These are phyloP conservation scores for Hylodesmum podocarpum DNA, from an alignment of 306 rosid genomes.

Conservation along the genomic window DNA sequence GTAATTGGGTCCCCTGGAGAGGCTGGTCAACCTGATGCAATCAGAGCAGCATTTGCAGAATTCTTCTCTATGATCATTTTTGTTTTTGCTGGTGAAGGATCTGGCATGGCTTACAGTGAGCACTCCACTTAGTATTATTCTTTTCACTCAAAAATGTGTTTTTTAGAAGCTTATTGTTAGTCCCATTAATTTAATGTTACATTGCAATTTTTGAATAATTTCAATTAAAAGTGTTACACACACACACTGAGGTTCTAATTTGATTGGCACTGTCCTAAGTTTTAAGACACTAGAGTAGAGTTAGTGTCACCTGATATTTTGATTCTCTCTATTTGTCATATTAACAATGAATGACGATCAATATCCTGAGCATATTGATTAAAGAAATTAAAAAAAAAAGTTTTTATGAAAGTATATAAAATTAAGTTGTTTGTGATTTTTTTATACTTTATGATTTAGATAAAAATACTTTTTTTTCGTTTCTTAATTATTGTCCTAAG, in stretches of 20 bases:
- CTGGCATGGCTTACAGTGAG: constrained; percentile 80
- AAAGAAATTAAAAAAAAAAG: too few species aligned
- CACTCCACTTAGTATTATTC: not conserved
- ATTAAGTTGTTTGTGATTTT: too few species aligned
- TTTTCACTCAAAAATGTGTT: not conserved
- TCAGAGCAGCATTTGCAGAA: constrained; percentile 79
- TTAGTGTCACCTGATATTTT: too few species aligned
- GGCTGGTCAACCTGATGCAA: constrained; percentile 82
- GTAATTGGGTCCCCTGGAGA: constrained; percentile 68
- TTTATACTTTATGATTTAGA: too few species aligned
- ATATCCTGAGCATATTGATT: too few species aligned
- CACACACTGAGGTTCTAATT: not conserved
- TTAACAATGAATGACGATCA: too few species aligned
- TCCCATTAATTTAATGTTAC: not conserved
- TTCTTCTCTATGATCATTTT: constrained; percentile 80
- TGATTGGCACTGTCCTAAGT: not conserved
- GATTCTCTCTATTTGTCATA: too few species aligned
- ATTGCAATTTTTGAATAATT: not conserved
- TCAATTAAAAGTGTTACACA: not conserved
- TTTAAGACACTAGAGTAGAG: not conserved
- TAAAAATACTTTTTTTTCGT: too few species aligned
- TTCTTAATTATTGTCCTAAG: too few species aligned
- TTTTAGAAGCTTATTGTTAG: not conserved
- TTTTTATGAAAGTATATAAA: too few species aligned
- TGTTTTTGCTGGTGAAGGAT: constrained; percentile 87